A percentile compares a stretch with the other conserved stretches of the same genome.
These are phyloP conservation scores for Mycothermus thermophilus DNA, from an alignment of 495 filamentous ascomycete genomes.

Conservation along the genomic window DNA sequence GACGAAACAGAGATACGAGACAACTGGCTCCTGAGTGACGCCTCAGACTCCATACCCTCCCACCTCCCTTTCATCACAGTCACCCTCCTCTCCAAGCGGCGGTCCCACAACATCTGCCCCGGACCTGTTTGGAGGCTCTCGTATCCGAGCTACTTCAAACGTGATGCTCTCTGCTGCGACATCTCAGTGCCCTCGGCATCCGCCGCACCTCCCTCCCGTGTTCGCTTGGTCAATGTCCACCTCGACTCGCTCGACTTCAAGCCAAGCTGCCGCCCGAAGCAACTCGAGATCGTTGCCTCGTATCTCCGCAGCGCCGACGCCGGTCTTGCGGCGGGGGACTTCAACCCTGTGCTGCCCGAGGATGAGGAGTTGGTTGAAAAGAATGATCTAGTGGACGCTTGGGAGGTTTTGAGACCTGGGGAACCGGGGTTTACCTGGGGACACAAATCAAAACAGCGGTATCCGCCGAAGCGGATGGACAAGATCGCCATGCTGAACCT, in stretches of 20 bases:
- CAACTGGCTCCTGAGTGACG: neutral
- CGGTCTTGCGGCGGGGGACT: neutral
- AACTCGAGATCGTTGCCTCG: neutral
- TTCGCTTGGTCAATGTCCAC: constrained; percentile 1
- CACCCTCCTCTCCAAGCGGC: constrained; percentile 1
- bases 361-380: neutral
- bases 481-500: neutral
- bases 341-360: constrained; percentile 1
- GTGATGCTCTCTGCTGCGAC: constrained; percentile 2
- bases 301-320: neutral
- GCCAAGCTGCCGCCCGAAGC: neutral
- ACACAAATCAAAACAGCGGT: neutral
- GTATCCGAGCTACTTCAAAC: neutral
- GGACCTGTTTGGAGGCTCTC: neutral
- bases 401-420: neutral
- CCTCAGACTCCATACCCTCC: neutral
- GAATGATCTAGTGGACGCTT: constrained; percentile 1
- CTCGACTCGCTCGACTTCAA: constrained; percentile 1
- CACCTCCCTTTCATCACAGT: neutral
- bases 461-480: constrained; percentile 1
- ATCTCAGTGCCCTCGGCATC: neutral
- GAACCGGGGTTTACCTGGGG: constrained; percentile 1
- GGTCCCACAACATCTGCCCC: neutral
- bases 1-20: neutral
- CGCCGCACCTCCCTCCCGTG: neutral